Evolutionary conservation across 768 basidiomycete species (phyloP).

Genomic region (Amanita exitialis): DNA sequence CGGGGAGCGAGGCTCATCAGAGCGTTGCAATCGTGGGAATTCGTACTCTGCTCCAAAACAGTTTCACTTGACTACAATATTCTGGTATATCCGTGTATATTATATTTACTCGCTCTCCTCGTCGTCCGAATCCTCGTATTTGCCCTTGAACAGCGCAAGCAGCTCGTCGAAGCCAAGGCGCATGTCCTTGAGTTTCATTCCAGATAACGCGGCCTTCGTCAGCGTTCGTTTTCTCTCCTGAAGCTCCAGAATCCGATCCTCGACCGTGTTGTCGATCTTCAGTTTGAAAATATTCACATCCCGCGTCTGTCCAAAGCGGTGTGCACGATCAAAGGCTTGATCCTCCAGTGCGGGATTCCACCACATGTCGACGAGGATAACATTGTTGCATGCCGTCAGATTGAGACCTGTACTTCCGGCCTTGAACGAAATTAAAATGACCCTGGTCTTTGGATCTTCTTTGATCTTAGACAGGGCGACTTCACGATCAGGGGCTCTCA

Average conservation of each 20-base stretch:
- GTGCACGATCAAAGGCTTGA: constrained; percentile 89
- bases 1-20: constrained; percentile 1
- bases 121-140: constrained; percentile 42
- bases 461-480: constrained; percentile 66
- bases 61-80: too few species aligned
- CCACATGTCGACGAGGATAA: constrained; percentile 90
- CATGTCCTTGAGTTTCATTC: constrained; percentile 80
- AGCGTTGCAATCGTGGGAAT: constrained; percentile 5
- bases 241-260: constrained; percentile 83
- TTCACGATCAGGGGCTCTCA: constrained; percentile 71
- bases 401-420: constrained; percentile 96
- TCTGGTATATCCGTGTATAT: background rate
- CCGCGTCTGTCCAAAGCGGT: constrained; percentile 81
- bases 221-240: constrained; percentile 88
- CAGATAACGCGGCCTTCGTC: constrained; percentile 75
- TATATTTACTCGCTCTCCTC: constrained; percentile 19
- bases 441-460: constrained; percentile 40
- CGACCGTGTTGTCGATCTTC: constrained; percentile 78
- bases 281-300: constrained; percentile 87
- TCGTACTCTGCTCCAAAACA: background rate
- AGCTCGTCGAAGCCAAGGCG: constrained; percentile 81
- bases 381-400: constrained; percentile 87
- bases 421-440: constrained; percentile 95
- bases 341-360: constrained; percentile 93
- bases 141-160: constrained; percentile 64